phyloP scores from a whole-genome alignment of 129 eudicot species.

The Artemisia annua region DNA sequence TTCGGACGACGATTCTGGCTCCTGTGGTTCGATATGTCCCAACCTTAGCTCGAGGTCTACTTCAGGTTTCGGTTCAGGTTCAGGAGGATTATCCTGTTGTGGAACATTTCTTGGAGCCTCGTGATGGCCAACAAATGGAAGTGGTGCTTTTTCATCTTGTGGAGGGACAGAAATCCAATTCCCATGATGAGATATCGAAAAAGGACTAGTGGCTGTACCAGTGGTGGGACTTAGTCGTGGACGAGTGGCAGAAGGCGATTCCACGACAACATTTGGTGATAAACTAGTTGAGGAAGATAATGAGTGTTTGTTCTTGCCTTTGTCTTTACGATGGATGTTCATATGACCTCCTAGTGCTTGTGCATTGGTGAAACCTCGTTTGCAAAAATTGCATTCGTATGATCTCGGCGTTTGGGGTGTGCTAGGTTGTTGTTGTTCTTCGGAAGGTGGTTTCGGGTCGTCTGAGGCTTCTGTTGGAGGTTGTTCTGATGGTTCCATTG shows the following conservation, averaged over 20 bases:
- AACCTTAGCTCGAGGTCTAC: constrained; percentile 45
- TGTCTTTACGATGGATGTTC: constrained; percentile 50
- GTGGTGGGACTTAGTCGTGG: constrained; percentile 16
- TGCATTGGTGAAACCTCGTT: constrained; percentile 47
- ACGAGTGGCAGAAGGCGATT: constrained; percentile 18
- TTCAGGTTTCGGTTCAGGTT: constrained; percentile 19
- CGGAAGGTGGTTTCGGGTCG: constrained; percentile 12
- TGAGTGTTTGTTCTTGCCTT: constrained; percentile 35
- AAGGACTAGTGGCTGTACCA: background rate
- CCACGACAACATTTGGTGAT: constrained; percentile 13
- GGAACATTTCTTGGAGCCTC: constrained; percentile 12
- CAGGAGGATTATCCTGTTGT: background rate
- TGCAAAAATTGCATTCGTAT: constrained; percentile 45
- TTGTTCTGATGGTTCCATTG: constrained; percentile 33
- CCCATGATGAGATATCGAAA: constrained; percentile 19
- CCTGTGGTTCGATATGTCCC: constrained; percentile 33
- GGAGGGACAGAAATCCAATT: constrained; percentile 12
- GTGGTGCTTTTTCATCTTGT: constrained; percentile 22
- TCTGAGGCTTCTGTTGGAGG: constrained; percentile 29
- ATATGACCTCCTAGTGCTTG: constrained; percentile 48
- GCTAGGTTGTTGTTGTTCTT: constrained; percentile 14
- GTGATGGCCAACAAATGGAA: constrained; percentile 21
- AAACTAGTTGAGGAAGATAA: background rate
- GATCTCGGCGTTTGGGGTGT: constrained; percentile 22
- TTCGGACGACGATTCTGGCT: constrained; percentile 14